phyloP scores from a whole-genome alignment of 345 rosid species.

The Bruguiera gymnorhiza region DNA sequence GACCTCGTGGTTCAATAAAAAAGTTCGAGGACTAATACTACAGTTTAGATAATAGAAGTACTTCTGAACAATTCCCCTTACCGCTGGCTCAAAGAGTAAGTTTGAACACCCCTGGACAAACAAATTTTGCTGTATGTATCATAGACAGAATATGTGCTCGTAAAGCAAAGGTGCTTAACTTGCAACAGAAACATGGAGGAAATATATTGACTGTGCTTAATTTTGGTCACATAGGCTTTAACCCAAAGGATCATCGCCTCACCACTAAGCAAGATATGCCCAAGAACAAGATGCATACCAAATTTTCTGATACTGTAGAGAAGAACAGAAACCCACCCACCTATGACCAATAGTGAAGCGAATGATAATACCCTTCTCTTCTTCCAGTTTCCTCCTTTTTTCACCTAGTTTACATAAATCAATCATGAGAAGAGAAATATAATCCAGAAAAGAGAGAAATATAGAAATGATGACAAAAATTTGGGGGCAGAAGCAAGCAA shows the following conservation, averaged over 20 bases:
- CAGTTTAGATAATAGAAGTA: neutral
- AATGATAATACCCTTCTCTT: constrained; percentile 80
- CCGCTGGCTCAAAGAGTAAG: neutral
- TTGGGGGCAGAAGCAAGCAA: neutral
- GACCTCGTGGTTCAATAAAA: too few relatives aligned
- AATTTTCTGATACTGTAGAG: neutral
- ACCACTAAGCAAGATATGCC: neutral
- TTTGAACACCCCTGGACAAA: neutral
- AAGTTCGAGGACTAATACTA: neutral
- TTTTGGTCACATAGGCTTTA: neutral
- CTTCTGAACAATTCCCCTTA: neutral
- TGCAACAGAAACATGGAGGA: too few relatives aligned
- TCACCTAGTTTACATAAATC: constrained; percentile 49
- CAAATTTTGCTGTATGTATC: neutral
- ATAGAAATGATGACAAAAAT: neutral
- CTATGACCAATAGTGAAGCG: constrained; percentile 95
- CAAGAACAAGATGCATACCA: neutral
- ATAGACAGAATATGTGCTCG: neutral
- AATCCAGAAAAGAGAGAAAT: constrained; percentile 9
- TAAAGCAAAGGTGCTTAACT: too few relatives aligned
- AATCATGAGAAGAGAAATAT: constrained; percentile 11
- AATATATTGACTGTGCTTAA: too few relatives aligned
- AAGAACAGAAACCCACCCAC: constrained; percentile 30
- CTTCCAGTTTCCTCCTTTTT: constrained; percentile 81
- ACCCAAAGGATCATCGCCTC: neutral